Evolutionary conservation across 306 rosid species (phyloP).

Genomic region (Styphnolobium japonicum): DNA sequence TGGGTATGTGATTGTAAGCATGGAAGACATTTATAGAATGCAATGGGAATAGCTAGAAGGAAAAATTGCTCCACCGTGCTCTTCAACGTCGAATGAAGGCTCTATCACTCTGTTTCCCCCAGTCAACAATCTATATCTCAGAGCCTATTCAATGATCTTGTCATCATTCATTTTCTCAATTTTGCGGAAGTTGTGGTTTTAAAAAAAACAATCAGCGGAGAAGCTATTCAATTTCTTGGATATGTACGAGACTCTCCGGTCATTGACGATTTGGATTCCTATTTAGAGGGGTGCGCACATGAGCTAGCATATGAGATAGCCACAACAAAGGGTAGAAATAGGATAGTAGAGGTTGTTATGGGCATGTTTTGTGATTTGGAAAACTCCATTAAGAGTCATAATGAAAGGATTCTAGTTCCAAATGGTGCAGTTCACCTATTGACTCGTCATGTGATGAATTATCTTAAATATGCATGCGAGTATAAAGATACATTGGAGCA

Average conservation of each 20-base stretch:
- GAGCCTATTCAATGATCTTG: slow-evolving; percentile 38
- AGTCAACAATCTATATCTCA: slow-evolving; percentile 29
- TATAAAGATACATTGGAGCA: slow-evolving; percentile 67
- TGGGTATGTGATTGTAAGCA: slow-evolving; percentile 40
- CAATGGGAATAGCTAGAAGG: slow-evolving; percentile 62
- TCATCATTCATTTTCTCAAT: slow-evolving; percentile 48
- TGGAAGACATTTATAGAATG: slow-evolving; percentile 66
- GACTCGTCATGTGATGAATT: slow-evolving; percentile 82
- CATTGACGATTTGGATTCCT: slow-evolving; percentile 11
- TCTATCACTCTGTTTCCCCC: slow-evolving; percentile 49
- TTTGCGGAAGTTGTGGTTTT: slow-evolving; percentile 58
- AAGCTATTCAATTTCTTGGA: slow-evolving; percentile 73
- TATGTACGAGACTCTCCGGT: slow-evolving; percentile 66
- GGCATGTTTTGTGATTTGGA: slow-evolving; percentile 62
- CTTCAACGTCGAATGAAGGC: slow-evolving; percentile 47
- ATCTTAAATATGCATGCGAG: slow-evolving; percentile 74
- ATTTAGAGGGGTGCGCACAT: slow-evolving; percentile 12
- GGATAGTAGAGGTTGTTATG: slow-evolving; percentile 42
- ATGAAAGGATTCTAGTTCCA: slow-evolving; percentile 59
- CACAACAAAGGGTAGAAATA: slow-evolving; percentile 23
- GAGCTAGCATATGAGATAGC: slow-evolving; percentile 45
- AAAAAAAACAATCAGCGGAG: slow-evolving; percentile 59
- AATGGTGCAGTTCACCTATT: slow-evolving; percentile 79
- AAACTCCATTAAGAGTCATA: slow-evolving; percentile 62
- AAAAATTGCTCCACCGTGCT: slow-evolving; percentile 50